Evolutionary conservation across 1,284 basidiomycete genomes (phyloP).

Genomic region (Sphagnurus paluster): DNA sequence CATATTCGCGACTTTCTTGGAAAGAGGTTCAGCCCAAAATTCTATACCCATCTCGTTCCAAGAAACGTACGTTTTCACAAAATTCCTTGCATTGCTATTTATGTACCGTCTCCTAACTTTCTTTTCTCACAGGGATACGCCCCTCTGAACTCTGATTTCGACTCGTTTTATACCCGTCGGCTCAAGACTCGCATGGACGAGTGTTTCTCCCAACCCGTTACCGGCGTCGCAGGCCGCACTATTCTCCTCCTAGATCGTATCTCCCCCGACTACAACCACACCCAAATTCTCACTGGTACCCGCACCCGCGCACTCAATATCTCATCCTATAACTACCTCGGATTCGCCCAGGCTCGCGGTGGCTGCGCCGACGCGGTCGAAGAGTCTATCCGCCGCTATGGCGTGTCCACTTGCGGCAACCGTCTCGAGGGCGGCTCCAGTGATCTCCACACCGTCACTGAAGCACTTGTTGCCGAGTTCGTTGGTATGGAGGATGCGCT

Average conservation of each 20-base stretch:
- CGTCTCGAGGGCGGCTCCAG: slow-evolving; percentile 83
- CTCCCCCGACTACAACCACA: slow-evolving; percentile 82
- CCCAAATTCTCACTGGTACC: slow-evolving; percentile 78
- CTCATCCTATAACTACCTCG: slow-evolving; percentile 99
- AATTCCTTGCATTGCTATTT: background rate
- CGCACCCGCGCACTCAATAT: slow-evolving; percentile 92
- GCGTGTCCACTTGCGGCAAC: slow-evolving; percentile 76
- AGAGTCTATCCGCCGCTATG: slow-evolving; percentile 76
- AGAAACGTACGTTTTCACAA: slow-evolving; percentile 62
- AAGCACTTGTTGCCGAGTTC: slow-evolving; percentile 89
- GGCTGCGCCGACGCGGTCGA: slow-evolving; percentile 94
- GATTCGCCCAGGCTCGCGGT: slow-evolving; percentile 93
- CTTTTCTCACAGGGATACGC: slow-evolving; percentile 77
- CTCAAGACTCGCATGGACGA: slow-evolving; percentile 95
- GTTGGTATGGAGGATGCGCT: slow-evolving; percentile 88
- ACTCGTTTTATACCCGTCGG: slow-evolving; percentile 98
- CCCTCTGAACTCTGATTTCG: slow-evolving; percentile 96
- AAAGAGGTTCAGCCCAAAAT: slow-evolving; percentile 74
- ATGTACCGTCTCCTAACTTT: background rate
- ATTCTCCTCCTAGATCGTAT: slow-evolving; percentile 86
- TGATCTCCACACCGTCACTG: slow-evolving; percentile 82
- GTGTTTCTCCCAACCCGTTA: slow-evolving; percentile 93
- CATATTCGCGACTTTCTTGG: slow-evolving; percentile 96
- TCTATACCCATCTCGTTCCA: slow-evolving; percentile 83
- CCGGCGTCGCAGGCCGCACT: slow-evolving; percentile 94